phyloP scores from a whole-genome alignment of 139 green algal genomes.

The Raphidocelis subcapitata region DNA sequence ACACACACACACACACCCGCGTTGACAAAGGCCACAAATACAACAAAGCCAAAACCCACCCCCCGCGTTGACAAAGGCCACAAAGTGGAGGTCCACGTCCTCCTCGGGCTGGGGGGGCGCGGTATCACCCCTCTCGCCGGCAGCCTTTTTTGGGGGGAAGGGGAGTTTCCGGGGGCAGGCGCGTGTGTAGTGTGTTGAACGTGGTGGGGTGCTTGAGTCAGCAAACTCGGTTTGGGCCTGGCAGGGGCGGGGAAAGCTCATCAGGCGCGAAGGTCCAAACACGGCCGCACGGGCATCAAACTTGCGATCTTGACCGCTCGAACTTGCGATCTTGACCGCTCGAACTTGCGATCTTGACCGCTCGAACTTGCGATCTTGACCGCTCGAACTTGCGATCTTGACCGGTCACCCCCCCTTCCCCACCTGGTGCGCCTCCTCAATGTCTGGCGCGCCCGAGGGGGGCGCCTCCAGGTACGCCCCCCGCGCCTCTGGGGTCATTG shows the following conservation, averaged over 20 bases:
- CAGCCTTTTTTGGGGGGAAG: constrained; percentile 47
- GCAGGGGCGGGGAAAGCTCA: neutral
- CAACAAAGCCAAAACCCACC: neutral
- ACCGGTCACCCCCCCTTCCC: neutral
- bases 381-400: no score
- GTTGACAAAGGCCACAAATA: neutral
- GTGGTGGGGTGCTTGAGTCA: no score
- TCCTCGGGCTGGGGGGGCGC: constrained; percentile 62
- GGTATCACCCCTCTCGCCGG: constrained; percentile 69
- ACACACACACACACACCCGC: neutral
- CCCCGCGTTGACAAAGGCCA: constrained; percentile 65
- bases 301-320: no score
- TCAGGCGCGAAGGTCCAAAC: neutral
- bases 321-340: no score
- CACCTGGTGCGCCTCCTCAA: constrained; percentile 86
- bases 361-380: no score
- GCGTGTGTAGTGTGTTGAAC: no score
- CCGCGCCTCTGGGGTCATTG: constrained; percentile 56
- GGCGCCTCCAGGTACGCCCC: constrained; percentile 81
- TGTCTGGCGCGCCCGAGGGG: constrained; percentile 64
- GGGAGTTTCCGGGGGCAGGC: no score
- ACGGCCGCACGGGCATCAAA: neutral
- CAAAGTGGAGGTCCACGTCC: constrained; percentile 89
- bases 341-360: no score
- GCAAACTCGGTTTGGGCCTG: neutral